Conservation (phyloP, 108 stramenopile species). For the Skeletonema grethae region DNA sequence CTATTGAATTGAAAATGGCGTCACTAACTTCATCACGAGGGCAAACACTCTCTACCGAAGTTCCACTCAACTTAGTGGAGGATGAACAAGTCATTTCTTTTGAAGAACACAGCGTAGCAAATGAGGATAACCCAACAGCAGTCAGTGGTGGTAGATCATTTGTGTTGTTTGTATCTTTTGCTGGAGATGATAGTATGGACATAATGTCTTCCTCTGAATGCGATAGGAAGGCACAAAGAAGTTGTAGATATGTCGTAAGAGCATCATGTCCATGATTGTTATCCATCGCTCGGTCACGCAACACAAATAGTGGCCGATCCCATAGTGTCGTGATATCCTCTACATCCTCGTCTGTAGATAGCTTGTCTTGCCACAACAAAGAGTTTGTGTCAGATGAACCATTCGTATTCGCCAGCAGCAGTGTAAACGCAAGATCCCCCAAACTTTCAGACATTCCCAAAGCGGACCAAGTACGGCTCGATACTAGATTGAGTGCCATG, state of each 20-base stretch:
- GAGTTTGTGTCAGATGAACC: background rate
- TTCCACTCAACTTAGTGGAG: constrained; percentile 26
- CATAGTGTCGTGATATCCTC: constrained; percentile 41
- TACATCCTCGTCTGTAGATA: background rate
- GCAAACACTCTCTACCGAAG: constrained; percentile 39
- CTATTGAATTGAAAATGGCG: constrained; percentile 25
- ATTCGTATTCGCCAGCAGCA: constrained; percentile 35
- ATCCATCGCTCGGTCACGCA: constrained; percentile 54
- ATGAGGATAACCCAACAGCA: constrained; percentile 32
- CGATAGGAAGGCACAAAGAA: constrained; percentile 39
- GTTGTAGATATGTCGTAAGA: constrained; percentile 42
- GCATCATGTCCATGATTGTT: constrained; percentile 40
- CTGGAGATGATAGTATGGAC: constrained; percentile 30
- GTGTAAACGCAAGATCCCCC: constrained; percentile 43
- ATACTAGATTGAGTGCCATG: constrained; percentile 26
- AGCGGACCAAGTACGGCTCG: constrained; percentile 40
- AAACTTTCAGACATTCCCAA: constrained; percentile 38
- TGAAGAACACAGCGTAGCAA: constrained; percentile 36
- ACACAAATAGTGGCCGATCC: constrained; percentile 37
- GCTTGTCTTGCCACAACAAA: background rate
- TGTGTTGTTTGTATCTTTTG: background rate
- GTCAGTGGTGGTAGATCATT: constrained; percentile 22
- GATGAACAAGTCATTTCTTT: constrained; percentile 38
- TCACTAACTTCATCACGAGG: constrained; percentile 47
- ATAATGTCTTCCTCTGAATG: constrained; percentile 35